These are phyloP conservation scores for Tolypocladium paradoxum DNA, from an alignment of 2,329 filamentous ascomycete genomes.

Conservation along the genomic window DNA sequence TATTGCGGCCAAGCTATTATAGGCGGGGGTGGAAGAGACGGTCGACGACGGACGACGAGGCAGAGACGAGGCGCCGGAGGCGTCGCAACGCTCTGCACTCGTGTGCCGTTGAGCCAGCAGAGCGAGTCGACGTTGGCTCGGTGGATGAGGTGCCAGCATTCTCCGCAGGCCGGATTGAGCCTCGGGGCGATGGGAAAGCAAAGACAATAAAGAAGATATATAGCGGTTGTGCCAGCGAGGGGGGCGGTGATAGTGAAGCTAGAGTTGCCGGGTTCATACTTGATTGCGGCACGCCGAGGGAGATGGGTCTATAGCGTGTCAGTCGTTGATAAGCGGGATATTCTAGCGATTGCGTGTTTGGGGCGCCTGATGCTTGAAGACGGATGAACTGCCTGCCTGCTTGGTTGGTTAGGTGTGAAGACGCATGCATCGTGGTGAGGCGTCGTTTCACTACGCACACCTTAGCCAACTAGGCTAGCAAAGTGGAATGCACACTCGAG, in stretches of 20 bases:
- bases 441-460: no score
- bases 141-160: not conserved
- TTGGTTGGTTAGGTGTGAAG: no score
- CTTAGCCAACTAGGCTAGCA: no score
- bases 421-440: no score
- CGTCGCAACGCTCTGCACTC: not conserved
- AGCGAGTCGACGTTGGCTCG: not conserved
- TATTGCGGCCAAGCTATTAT: constrained; percentile 10
- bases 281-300: not conserved
- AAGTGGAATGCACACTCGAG: no score
- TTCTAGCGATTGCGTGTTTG: not conserved
- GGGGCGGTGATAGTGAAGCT: not conserved
- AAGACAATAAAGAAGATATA: not conserved
- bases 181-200: not conserved
- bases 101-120: not conserved
- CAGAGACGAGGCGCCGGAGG: not conserved
- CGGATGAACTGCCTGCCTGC: not conserved
- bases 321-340: not conserved
- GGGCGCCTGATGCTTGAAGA: not conserved
- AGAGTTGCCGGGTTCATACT: not conserved
- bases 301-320: not conserved
- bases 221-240: not conserved
- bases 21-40: not conserved
- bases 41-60: not conserved
- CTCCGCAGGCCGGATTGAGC: not conserved